A percentile compares a stretch with the other conserved stretches of the same genome.
These are phyloP conservation scores for Phialophora tarda DNA, from an alignment of 2,329 filamentous ascomycete genomes.

Conservation along the genomic window DNA sequence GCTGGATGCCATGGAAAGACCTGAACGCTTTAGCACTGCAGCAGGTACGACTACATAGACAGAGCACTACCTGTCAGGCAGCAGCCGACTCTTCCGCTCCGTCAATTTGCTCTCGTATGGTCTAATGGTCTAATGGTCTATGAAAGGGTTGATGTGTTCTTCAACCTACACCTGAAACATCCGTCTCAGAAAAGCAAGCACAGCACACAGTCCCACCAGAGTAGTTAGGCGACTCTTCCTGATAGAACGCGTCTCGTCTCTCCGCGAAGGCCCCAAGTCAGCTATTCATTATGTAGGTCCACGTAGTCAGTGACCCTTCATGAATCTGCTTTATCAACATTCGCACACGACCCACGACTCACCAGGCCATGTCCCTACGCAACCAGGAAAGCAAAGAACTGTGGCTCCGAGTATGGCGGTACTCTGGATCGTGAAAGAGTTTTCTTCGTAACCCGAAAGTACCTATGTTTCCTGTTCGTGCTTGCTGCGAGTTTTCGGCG, in stretches of 20 bases:
- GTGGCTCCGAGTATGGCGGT: neutral
- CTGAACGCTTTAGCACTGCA: neutral
- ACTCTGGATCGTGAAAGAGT: neutral
- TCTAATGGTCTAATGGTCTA: neutral
- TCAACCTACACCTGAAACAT: neutral
- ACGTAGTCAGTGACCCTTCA: neutral
- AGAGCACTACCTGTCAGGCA: neutral
- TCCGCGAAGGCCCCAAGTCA: neutral
- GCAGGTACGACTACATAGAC: neutral
- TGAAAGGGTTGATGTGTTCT: neutral
- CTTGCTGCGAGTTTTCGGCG: neutral
- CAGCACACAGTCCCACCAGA: neutral
- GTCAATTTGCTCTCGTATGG: too few relatives aligned
- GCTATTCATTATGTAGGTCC: neutral
- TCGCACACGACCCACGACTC: neutral
- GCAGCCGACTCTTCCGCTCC: neutral
- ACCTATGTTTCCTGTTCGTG: neutral
- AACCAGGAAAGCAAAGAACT: neutral
- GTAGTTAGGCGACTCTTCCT: neutral
- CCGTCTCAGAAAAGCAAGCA: neutral
- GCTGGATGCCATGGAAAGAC: neutral
- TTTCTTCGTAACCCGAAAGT: neutral
- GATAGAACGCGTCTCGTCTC: neutral
- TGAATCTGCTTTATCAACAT: neutral
- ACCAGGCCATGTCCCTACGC: too few relatives aligned